Conservation (phyloP, 2,329 filamentous ascomycete genomes). For the Arthroderma uncinatum region DNA sequence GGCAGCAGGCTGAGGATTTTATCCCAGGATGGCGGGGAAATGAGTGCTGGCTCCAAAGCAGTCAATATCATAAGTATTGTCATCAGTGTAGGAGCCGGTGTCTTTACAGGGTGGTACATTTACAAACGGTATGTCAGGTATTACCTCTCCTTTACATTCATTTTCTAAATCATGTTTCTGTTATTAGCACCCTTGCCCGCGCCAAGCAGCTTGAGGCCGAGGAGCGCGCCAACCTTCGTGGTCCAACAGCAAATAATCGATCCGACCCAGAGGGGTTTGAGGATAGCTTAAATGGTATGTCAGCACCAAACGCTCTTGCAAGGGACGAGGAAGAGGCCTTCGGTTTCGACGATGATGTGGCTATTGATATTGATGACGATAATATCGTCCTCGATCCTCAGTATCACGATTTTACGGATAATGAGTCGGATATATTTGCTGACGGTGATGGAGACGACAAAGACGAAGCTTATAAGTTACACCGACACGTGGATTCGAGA, state of each 20-base stretch:
- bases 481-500: slow-evolving; percentile 24
- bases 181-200: slow-evolving; percentile 36
- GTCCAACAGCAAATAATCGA: slow-evolving; percentile 21
- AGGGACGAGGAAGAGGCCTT: slow-evolving; percentile 35
- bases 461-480: slow-evolving; percentile 32
- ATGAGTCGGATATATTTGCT: slow-evolving; percentile 40
- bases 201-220: slow-evolving; percentile 40
- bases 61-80: slow-evolving; percentile 76
- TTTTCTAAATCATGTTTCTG: background rate
- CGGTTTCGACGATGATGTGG: slow-evolving; percentile 35
- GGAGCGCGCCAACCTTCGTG: slow-evolving; percentile 32
- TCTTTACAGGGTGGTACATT: slow-evolving; percentile 70
- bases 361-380: slow-evolving; percentile 39
- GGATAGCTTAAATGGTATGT: slow-evolving; percentile 32
- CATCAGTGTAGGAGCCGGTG: slow-evolving; percentile 58
- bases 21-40: slow-evolving; percentile 70
- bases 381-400: slow-evolving; percentile 22
- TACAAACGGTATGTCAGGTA: slow-evolving; percentile 49
- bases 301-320: slow-evolving; percentile 28
- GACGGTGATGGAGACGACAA: slow-evolving; percentile 29
- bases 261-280: slow-evolving; percentile 17
- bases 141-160: background rate
- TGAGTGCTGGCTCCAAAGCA: slow-evolving; percentile 65
- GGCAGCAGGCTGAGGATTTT: slow-evolving; percentile 71
- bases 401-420: slow-evolving; percentile 45